These are phyloP conservation scores for Mucor circinelloides DNA, from an alignment of 371 early-diverging fungal genomes.

Conservation along the genomic window DNA sequence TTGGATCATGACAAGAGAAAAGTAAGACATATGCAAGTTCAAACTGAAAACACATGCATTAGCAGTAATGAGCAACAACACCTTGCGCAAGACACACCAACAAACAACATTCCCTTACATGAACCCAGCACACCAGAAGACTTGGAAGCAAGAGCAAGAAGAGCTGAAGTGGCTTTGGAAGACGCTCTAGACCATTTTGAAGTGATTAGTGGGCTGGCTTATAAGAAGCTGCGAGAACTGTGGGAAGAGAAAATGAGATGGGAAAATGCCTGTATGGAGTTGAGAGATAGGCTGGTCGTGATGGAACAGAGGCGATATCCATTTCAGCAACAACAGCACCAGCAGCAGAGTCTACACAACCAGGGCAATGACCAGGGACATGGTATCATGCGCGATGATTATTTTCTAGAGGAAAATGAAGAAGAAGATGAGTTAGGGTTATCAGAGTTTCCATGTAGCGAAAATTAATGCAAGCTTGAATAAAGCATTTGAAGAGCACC, in stretches of 20 bases:
- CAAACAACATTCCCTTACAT: no score
- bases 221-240: slow-evolving; percentile 59
- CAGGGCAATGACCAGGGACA: not conserved
- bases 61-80: not conserved
- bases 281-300: slow-evolving; percentile 32
- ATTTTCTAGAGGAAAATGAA: slow-evolving; percentile 15
- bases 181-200: slow-evolving; percentile 63
- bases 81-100: not conserved
- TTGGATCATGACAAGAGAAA: slow-evolving; percentile 14
- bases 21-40: slow-evolving; percentile 46
- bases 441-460: slow-evolving; percentile 28
- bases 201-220: slow-evolving; percentile 57
- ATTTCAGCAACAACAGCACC: not conserved
- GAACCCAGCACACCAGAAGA: slow-evolving; percentile 3
- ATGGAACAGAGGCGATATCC: slow-evolving; percentile 19
- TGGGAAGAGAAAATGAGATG: slow-evolving; percentile 55
- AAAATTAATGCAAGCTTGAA: slow-evolving; percentile 1
- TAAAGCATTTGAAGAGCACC: no score
- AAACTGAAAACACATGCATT: slow-evolving; percentile 21
- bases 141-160: slow-evolving; percentile 24
- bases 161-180: slow-evolving; percentile 53
- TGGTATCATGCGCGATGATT: not conserved
- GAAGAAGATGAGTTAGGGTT: slow-evolving; percentile 25
- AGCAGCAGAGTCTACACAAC: not conserved
- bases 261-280: slow-evolving; percentile 48